These are phyloP conservation scores for Cenchrus fungigraminus DNA, from an alignment of 176 grass and related monocot genomes.

Conservation along the genomic window DNA sequence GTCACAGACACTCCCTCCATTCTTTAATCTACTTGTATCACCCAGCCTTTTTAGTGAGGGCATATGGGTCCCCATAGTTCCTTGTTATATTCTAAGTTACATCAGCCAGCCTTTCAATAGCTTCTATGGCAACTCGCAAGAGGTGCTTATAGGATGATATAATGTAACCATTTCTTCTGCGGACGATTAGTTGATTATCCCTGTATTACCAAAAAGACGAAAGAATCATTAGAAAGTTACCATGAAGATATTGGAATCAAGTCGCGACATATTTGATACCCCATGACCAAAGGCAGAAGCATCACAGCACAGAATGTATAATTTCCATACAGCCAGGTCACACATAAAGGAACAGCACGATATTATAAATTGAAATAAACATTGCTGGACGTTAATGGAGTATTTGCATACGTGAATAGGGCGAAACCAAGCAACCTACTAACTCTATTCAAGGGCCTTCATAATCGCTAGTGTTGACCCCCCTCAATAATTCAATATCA, in stretches of 20 bases:
- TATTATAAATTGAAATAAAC: not conserved
- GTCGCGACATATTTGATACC: not conserved
- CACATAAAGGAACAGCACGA: not conserved
- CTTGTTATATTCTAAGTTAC: constrained; percentile 93
- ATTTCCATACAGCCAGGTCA: not conserved
- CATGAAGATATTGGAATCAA: not conserved
- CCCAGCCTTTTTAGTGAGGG: constrained; percentile 83
- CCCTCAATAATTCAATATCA: not conserved
- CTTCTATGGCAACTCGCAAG: constrained; percentile 93
- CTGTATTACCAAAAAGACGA: constrained; percentile 38
- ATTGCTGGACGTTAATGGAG: not conserved
- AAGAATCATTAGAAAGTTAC: not conserved
- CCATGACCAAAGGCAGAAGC: not conserved
- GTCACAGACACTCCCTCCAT: constrained; percentile 94
- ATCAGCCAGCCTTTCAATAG: constrained; percentile 53
- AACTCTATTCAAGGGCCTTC: not conserved
- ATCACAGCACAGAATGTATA: not conserved
- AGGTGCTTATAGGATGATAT: constrained; percentile 82
- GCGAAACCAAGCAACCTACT: not conserved
- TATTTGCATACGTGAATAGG: not conserved
- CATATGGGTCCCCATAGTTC: constrained; percentile 82
- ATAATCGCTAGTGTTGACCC: not conserved
- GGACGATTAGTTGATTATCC: constrained; percentile 67
- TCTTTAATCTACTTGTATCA: constrained; percentile 53
- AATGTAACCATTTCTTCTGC: constrained; percentile 75